A percentile compares a stretch with the other conserved stretches of the same genome.
phyloP scores from a whole-genome alignment of 305 asterid species.

The Solanum hybrid region DNA sequence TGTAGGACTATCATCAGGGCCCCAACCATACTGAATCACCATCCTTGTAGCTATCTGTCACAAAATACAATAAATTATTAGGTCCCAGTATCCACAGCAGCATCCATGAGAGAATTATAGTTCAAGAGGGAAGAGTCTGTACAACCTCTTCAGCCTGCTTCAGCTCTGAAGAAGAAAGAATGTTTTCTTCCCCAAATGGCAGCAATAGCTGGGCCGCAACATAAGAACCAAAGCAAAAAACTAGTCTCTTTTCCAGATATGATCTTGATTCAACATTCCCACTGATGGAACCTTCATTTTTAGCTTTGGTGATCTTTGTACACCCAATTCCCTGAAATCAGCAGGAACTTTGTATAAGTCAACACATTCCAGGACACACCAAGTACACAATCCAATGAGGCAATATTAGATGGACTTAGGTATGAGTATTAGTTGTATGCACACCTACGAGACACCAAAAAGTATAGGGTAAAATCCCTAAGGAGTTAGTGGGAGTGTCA shows the following conservation, averaged over 20 bases:
- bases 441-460: neutral
- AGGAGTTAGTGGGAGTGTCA: neutral
- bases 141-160: constrained; percentile 89
- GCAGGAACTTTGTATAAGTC: neutral
- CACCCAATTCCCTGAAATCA: constrained; percentile 86
- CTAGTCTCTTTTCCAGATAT: constrained; percentile 88
- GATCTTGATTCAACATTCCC: constrained; percentile 88
- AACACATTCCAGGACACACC: neutral
- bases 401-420: neutral
- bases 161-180: constrained; percentile 75
- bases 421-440: neutral
- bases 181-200: constrained; percentile 93
- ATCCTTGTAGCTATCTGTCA: constrained; percentile 88
- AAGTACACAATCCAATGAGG: neutral
- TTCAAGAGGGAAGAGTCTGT: constrained; percentile 7
- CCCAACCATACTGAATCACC: constrained; percentile 97
- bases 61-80: constrained; percentile 9
- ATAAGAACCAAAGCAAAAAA: constrained; percentile 88
- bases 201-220: constrained; percentile 83
- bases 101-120: neutral
- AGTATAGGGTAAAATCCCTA: neutral
- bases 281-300: constrained; percentile 46
- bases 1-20: constrained; percentile 76
- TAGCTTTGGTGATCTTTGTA: constrained; percentile 77
- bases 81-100: neutral